A percentile compares a stretch with the other conserved stretches of the same genome.
Evolutionary conservation across 2,329 filamentous ascomycete species (phyloP).

Genomic region (Chrysoporthe austroafricana): DNA sequence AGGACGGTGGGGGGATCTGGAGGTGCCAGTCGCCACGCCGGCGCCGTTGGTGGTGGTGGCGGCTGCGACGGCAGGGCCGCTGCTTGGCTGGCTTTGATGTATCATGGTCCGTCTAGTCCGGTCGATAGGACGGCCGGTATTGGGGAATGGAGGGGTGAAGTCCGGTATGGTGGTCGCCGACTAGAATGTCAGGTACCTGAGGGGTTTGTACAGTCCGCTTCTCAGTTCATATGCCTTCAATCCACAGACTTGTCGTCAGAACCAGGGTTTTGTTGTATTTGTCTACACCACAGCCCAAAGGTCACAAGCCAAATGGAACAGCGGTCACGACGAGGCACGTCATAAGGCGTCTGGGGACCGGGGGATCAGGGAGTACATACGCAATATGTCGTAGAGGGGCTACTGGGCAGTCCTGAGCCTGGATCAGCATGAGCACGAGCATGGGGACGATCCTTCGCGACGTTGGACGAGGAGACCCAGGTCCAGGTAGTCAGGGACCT

Average conservation of each 20-base stretch:
- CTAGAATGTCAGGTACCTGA: neutral
- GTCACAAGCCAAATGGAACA: neutral
- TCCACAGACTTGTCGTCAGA: neutral
- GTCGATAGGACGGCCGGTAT: neutral
- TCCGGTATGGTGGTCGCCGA: neutral
- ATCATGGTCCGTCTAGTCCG: neutral
- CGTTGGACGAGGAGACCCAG: neutral
- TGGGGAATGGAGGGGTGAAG: neutral
- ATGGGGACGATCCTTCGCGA: neutral
- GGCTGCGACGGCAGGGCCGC: neutral
- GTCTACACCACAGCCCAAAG: neutral
- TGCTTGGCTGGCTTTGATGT: neutral
- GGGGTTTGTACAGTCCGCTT: neutral
- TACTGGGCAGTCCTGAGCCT: neutral
- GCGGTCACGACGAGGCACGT: conserved; percentile 5
- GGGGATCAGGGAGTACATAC: neutral
- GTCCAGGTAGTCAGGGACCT: neutral
- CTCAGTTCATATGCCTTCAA: neutral
- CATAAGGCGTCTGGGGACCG: conserved; percentile 9
- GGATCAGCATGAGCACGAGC: neutral
- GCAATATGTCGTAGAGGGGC: conserved; percentile 6
- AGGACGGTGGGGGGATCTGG: conserved; percentile 12
- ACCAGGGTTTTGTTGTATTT: neutral
- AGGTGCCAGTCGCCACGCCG: conserved; percentile 41
- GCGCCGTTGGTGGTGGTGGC: conserved; percentile 37